Evolutionary conservation across 1,284 basidiomycete genomes (phyloP).

Genomic region (Ustilago loliicola): DNA sequence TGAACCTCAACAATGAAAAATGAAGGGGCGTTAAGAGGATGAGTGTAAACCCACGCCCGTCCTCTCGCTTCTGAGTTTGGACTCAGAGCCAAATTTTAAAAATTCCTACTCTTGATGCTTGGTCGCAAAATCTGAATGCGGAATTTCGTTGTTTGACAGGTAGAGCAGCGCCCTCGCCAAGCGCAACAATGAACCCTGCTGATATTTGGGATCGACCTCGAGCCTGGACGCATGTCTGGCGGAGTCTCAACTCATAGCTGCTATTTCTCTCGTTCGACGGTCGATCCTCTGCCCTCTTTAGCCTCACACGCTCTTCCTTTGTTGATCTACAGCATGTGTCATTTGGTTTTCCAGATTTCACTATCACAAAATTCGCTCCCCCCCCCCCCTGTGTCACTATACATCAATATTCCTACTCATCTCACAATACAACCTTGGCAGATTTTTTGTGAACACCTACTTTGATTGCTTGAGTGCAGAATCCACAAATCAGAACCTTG

Average conservation of each 20-base stretch:
- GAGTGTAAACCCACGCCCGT: too few species aligned
- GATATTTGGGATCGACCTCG: neutral
- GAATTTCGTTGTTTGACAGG: conserved; percentile 9
- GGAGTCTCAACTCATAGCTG: conserved; percentile 4
- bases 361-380: too few species aligned
- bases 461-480: too few species aligned
- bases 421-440: too few species aligned
- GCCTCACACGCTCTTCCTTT: neutral
- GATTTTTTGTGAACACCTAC: too few species aligned
- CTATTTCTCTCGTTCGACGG: neutral
- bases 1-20: neutral
- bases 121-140: conserved; percentile 9
- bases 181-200: neutral
- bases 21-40: too few species aligned
- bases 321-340: neutral
- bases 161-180: neutral
- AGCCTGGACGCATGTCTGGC: conserved; percentile 10
- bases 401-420: too few species aligned
- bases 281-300: neutral
- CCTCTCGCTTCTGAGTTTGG: conserved; percentile 31
- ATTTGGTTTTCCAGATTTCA: too few species aligned
- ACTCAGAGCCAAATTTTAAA: conserved; percentile 11
- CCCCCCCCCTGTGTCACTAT: too few species aligned
- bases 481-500: too few species aligned
- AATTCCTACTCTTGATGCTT: neutral